Percentiles rank a stretch among this genome's conserved stretches.
Conservation (phyloP, 257 asterid genomes). For the Ophiorrhiza pumila region DNA sequence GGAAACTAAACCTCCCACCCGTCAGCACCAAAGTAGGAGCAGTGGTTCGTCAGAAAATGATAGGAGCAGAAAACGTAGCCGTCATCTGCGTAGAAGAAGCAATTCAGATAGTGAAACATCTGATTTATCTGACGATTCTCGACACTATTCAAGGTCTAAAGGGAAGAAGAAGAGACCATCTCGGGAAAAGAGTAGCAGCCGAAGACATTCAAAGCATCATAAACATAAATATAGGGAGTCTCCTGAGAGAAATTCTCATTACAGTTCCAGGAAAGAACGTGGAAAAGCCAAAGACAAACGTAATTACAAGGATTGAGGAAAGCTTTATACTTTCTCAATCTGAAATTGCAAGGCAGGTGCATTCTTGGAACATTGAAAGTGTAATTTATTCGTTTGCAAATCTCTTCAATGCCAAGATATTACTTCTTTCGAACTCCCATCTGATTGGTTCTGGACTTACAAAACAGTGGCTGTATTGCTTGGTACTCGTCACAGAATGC, state of each 20-base stretch:
- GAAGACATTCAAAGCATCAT: constrained; percentile 64
- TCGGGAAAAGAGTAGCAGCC: constrained; percentile 55
- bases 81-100: constrained; percentile 36
- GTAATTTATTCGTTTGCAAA: neutral
- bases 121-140: constrained; percentile 36
- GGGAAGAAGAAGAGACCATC: constrained; percentile 45
- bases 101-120: constrained; percentile 40
- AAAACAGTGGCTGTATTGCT: neutral
- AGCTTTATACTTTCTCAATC: neutral
- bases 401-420: neutral
- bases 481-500: neutral
- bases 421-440: neutral
- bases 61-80: constrained; percentile 47
- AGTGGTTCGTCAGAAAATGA: constrained; percentile 59
- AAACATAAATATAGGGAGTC: constrained; percentile 62
- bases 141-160: constrained; percentile 42
- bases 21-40: constrained; percentile 24
- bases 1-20: constrained; percentile 15
- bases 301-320: constrained; percentile 33
- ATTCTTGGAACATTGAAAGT: neutral
- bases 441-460: neutral
- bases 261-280: constrained; percentile 46
- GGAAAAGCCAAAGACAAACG: constrained; percentile 44
- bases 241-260: constrained; percentile 48
- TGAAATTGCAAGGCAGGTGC: neutral